A percentile compares a stretch with the other conserved stretches of the same genome.
These are phyloP conservation scores for Alopecurus myosuroides DNA, from an alignment of 176 grass and related monocot species.

Conservation along the genomic window DNA sequence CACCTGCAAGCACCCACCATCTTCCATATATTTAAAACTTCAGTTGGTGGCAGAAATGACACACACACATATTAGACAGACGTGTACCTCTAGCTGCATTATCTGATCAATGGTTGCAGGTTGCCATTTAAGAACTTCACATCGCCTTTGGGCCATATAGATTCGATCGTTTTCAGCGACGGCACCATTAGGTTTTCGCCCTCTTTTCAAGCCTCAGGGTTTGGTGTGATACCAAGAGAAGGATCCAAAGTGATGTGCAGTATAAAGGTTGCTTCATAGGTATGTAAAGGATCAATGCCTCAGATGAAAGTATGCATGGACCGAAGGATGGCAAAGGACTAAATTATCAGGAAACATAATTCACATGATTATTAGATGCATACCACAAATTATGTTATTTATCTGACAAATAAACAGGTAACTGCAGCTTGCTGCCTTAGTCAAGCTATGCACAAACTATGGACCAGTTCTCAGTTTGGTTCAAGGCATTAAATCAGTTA, in stretches of 20 bases:
- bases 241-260: conserved; percentile 45
- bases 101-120: conserved; percentile 62
- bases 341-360: background rate
- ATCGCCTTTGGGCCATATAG: conserved; percentile 56
- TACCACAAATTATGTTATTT: too few relatives aligned
- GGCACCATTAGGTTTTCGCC: conserved; percentile 43
- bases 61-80: too few relatives aligned
- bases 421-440: too few relatives aligned
- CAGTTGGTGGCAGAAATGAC: background rate
- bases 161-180: conserved; percentile 60
- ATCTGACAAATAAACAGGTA: too few relatives aligned
- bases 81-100: too few relatives aligned
- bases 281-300: background rate
- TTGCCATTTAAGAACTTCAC: conserved; percentile 64
- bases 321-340: background rate
- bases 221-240: conserved; percentile 47
- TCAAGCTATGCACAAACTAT: too few relatives aligned
- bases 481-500: too few relatives aligned
- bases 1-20: conserved; percentile 26
- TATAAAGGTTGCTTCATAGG: conserved; percentile 42
- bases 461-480: too few relatives aligned
- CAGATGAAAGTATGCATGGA: too few relatives aligned
- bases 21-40: background rate
- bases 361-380: background rate
- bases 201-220: conserved; percentile 49